A percentile compares a stretch with the other conserved stretches of the same genome.
These are phyloP conservation scores for Symmetrospora coprosmae DNA, from an alignment of 768 basidiomycete genomes.

Conservation along the genomic window DNA sequence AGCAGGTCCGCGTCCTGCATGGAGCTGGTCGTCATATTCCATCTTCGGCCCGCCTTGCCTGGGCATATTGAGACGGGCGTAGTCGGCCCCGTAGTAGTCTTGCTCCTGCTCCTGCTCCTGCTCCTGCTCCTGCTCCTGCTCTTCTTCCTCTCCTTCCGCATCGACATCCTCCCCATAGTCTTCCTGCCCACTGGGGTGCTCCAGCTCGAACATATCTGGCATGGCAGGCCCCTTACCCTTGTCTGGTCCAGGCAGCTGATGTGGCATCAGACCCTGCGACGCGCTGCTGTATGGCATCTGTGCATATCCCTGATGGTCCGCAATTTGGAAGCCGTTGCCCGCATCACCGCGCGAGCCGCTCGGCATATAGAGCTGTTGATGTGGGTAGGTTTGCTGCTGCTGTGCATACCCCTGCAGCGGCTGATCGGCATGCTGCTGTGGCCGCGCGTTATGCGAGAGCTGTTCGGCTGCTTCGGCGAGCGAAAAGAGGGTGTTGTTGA, in stretches of 20 bases:
- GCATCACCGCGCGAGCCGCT: too few species aligned
- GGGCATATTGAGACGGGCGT: slow-evolving; percentile 28
- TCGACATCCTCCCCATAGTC: background rate
- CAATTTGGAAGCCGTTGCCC: too few species aligned
- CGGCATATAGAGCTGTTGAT: too few species aligned
- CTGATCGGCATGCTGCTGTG: too few species aligned
- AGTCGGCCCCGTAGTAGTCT: slow-evolving; percentile 32
- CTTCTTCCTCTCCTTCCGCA: background rate
- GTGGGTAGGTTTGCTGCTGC: too few species aligned
- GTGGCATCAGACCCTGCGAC: slow-evolving; percentile 22
- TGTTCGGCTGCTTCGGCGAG: too few species aligned
- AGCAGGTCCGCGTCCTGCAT: background rate
- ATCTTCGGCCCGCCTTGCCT: background rate
- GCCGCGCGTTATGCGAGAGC: too few species aligned
- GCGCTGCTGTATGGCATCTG: background rate
- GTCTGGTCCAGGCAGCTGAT: slow-evolving; percentile 33
- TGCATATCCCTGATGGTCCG: background rate
- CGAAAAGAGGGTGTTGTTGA: too few species aligned
- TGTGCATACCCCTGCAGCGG: too few species aligned
- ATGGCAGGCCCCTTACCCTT: background rate
- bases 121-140: background rate
- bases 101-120: background rate
- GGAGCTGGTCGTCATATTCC: background rate
- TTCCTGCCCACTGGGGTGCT: background rate
- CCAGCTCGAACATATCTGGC: slow-evolving; percentile 3